A percentile compares a stretch with the other conserved stretches of the same genome.
Conservation (phyloP, 768 basidiomycete genomes). For the Mycena floridula region DNA sequence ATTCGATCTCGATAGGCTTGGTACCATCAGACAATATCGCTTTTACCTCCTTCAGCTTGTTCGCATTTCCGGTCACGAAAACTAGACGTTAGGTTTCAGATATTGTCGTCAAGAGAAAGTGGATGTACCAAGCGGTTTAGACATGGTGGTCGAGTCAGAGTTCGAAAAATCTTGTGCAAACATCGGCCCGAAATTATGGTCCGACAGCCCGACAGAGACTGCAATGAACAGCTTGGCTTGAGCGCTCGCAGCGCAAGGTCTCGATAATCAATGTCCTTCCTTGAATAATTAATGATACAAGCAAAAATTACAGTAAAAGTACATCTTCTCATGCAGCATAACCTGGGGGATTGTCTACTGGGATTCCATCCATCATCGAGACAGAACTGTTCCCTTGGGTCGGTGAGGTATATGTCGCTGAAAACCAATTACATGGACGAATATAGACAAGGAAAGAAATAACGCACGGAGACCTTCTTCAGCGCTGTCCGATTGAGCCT, state of each 20-base stretch:
- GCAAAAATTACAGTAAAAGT: no score
- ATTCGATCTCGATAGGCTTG: slow-evolving; percentile 70
- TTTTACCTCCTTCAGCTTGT: slow-evolving; percentile 87
- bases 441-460: not conserved
- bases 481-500: slow-evolving; percentile 40
- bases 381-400: slow-evolving; percentile 35
- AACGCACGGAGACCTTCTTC: slow-evolving; percentile 60
- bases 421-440: slow-evolving; percentile 1
- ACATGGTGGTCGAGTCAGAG: no score
- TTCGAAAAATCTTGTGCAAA: no score
- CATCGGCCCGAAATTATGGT: no score
- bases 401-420: slow-evolving; percentile 42
- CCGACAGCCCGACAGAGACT: no score
- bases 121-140: no score
- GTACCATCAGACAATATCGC: slow-evolving; percentile 66
- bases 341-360: slow-evolving; percentile 46
- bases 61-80: slow-evolving; percentile 92
- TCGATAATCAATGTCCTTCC: no score
- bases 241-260: no score
- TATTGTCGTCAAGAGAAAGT: no score
- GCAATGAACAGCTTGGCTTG: no score
- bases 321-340: slow-evolving; percentile 18
- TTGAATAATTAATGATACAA: no score
- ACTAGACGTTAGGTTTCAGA: no score
- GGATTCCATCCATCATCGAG: slow-evolving; percentile 32